Evolutionary conservation across 768 basidiomycete genomes (phyloP).

Genomic region (Pisolithus microcarpus): DNA sequence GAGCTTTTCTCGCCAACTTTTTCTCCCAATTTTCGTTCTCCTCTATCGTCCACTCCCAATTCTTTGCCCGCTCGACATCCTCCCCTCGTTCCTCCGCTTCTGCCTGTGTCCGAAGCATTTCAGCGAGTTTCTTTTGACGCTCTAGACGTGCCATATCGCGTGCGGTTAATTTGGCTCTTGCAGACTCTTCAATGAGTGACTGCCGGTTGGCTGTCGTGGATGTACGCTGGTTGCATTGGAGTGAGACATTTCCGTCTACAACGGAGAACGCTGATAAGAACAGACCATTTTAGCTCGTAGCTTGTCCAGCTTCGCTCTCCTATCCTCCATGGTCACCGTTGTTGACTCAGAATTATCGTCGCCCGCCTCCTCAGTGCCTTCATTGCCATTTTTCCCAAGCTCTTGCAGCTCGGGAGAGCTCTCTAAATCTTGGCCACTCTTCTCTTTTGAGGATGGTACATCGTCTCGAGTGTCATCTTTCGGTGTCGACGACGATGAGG

Average conservation of each 20-base stretch:
- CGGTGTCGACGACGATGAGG: too few species aligned
- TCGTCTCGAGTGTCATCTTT: too few species aligned
- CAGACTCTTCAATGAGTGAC: conserved; percentile 79
- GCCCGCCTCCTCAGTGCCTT: too few species aligned
- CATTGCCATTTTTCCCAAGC: too few species aligned
- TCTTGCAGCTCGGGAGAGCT: too few species aligned
- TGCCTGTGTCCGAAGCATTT: conserved; percentile 73
- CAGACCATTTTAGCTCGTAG: conserved; percentile 73
- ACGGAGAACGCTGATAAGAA: background rate
- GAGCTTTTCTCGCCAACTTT: conserved; percentile 72
- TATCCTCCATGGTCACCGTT: conserved; percentile 53
- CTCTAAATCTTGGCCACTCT: too few species aligned
- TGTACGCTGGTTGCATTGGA: conserved; percentile 43
- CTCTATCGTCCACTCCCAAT: conserved; percentile 93
- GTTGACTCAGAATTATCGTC: background rate
- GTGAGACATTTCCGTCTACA: background rate
- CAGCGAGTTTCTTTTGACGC: conserved; percentile 84
- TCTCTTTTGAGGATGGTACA: too few species aligned
- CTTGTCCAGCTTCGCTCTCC: conserved; percentile 70
- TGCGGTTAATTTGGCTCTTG: conserved; percentile 66
- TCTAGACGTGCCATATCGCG: conserved; percentile 82
- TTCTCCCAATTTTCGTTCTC: conserved; percentile 97
- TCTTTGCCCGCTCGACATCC: conserved; percentile 83
- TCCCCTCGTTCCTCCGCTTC: conserved; percentile 91
- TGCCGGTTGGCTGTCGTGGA: conserved; percentile 79